phyloP scores from a whole-genome alignment of 139 green algal genomes.

The Picochlorum sp. region DNA sequence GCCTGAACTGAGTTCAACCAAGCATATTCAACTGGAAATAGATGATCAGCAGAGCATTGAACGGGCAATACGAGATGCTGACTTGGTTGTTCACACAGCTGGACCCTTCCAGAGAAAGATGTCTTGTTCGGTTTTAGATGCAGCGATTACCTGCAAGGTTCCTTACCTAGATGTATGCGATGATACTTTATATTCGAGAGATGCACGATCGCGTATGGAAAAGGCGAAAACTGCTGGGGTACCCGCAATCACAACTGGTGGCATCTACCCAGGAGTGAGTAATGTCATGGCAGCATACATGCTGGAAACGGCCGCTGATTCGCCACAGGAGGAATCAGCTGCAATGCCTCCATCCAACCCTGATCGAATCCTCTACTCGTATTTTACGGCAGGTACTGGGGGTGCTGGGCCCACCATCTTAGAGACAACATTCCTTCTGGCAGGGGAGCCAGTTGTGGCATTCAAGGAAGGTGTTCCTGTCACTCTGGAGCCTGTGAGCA shows the following conservation, averaged over 20 bases:
- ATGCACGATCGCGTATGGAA: conserved; percentile 43
- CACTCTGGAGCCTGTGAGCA: conserved; percentile 52
- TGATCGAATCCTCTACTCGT: conserved; percentile 70
- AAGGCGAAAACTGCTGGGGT: conserved; percentile 66
- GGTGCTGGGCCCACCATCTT: conserved; percentile 91
- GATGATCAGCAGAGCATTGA: conserved; percentile 29
- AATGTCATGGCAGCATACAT: conserved; percentile 94
- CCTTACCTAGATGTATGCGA: conserved; percentile 96
- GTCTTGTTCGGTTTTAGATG: conserved; percentile 52
- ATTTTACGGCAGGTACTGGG: conserved; percentile 84
- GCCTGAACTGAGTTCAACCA: conserved; percentile 43
- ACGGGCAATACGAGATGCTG: conserved; percentile 13
- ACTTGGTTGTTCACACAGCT: conserved; percentile 79
- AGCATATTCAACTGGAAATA: conserved; percentile 35
- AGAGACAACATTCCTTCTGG: conserved; percentile 80
- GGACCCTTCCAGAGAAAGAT: conserved; percentile 84
- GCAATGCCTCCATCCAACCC: conserved; percentile 24
- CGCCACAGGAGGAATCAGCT: conserved; percentile 12
- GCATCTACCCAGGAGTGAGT: conserved; percentile 67
- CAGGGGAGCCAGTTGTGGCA: conserved; percentile 37
- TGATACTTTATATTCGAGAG: conserved; percentile 53
- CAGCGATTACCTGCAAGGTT: conserved; percentile 54
- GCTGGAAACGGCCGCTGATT: conserved; percentile 31
- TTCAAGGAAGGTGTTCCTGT: conserved; percentile 35
- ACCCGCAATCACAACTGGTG: conserved; percentile 74